Evolutionary conservation across 768 basidiomycete species (phyloP).

Genomic region (Boletus rubropictus): DNA sequence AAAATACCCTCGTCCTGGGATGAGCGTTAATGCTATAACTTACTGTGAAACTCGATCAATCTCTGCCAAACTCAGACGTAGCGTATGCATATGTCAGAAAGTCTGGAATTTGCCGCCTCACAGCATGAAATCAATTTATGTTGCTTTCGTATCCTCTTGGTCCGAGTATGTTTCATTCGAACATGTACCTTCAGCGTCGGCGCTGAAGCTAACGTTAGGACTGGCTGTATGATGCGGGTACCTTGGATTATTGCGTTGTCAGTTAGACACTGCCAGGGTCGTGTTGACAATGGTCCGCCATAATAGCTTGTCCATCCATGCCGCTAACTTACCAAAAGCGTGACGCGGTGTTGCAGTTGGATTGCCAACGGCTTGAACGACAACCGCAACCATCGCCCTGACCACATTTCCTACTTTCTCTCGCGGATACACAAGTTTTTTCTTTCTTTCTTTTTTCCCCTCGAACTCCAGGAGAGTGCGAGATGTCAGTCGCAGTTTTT

Average conservation of each 20-base stretch:
- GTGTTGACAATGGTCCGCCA: not conserved
- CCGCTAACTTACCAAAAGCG: conserved; percentile 16
- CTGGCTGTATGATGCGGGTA: no score
- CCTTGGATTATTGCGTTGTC: not conserved
- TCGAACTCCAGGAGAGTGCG: conserved; percentile 17
- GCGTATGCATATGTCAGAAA: no score
- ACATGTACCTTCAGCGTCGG: no score
- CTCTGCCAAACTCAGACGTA: no score
- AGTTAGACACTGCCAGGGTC: conserved; percentile 9
- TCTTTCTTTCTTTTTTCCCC: conserved; percentile 7
- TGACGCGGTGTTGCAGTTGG: not conserved
- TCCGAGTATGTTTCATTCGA: no score
- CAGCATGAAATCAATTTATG: no score
- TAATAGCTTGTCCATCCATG: not conserved
- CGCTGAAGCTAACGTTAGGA: no score
- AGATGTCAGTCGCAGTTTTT: conserved; percentile 25
- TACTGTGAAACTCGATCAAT: no score
- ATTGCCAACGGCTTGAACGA: conserved; percentile 8
- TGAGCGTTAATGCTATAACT: conserved; percentile 9
- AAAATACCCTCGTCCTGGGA: conserved; percentile 16
- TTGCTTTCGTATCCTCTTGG: no score
- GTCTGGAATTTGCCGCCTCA: no score
- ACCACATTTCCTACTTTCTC: conserved; percentile 16
- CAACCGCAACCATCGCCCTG: conserved; percentile 26
- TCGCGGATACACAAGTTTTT: conserved; percentile 7